These are phyloP conservation scores for Populus hybrid DNA, from an alignment of 441 rosid genomes.

Conservation along the genomic window DNA sequence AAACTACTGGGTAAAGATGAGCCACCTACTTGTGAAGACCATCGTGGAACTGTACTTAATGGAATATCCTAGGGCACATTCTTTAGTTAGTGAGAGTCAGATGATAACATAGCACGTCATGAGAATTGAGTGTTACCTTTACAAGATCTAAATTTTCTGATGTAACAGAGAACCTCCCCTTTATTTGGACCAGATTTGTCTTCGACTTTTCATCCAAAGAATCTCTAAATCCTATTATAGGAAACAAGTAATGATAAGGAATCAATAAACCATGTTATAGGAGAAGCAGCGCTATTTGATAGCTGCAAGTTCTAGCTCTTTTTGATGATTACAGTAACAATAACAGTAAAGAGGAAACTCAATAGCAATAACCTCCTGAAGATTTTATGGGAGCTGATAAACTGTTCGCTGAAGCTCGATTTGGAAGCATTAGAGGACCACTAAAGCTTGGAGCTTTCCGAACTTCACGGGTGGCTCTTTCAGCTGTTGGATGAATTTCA, in stretches of 20 bases:
- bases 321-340: not conserved
- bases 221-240: slow-evolving; percentile 74
- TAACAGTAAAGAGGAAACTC: not conserved
- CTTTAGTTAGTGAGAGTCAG: slow-evolving; percentile 44
- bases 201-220: slow-evolving; percentile 90
- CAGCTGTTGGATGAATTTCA: slow-evolving; percentile 48
- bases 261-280: not conserved
- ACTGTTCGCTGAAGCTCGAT: slow-evolving; percentile 96
- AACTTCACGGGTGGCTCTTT: slow-evolving; percentile 43
- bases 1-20: slow-evolving; percentile 25
- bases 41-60: slow-evolving; percentile 68
- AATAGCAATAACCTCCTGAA: slow-evolving; percentile 55
- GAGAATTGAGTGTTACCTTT: slow-evolving; percentile 54
- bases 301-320: not conserved
- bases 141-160: slow-evolving; percentile 94
- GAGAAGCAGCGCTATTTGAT: not conserved
- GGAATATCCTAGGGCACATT: slow-evolving; percentile 77
- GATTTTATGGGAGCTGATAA: slow-evolving; percentile 96
- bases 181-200: slow-evolving; percentile 88
- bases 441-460: slow-evolving; percentile 89
- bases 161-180: slow-evolving; percentile 96
- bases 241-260: slow-evolving; percentile 14
- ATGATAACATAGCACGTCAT: slow-evolving; percentile 18
- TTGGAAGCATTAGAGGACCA: slow-evolving; percentile 94
- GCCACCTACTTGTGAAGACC: slow-evolving; percentile 73